Percentiles rank a stretch among this genome's conserved stretches.
Conservation (phyloP, 1,139 yeast genomes). For the Nematodospora anomalae region DNA sequence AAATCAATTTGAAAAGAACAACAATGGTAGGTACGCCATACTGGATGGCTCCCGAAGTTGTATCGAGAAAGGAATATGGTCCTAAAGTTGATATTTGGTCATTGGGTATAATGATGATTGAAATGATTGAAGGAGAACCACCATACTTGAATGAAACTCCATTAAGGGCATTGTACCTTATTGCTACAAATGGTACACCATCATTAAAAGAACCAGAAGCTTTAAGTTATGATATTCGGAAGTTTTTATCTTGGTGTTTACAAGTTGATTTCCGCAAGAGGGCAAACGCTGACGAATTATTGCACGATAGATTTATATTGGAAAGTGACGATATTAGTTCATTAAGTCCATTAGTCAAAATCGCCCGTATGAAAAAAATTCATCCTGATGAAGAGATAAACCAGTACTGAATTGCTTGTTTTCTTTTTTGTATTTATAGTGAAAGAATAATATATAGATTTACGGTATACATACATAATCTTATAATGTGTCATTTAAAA, state of each 20-base stretch:
- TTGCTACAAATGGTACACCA: slow-evolving; percentile 96
- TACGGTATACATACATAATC: too few relatives aligned
- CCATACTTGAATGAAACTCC: slow-evolving; percentile 97
- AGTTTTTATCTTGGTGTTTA: slow-evolving; percentile 75
- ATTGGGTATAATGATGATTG: slow-evolving; percentile 94
- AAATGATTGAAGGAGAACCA: slow-evolving; percentile 99
- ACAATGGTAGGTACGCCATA: slow-evolving; percentile 99
- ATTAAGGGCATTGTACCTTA: slow-evolving; percentile 82
- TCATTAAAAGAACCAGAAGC: slow-evolving; percentile 85
- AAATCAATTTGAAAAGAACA: slow-evolving; percentile 79
- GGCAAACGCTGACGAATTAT: slow-evolving; percentile 75
- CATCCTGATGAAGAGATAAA: slow-evolving; percentile 19
- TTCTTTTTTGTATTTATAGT: too few relatives aligned
- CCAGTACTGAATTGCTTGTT: too few relatives aligned
- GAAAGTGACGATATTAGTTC: slow-evolving; percentile 71
- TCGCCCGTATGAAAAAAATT: slow-evolving; percentile 79
- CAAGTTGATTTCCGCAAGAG: slow-evolving; percentile 84
- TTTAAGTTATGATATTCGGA: slow-evolving; percentile 62
- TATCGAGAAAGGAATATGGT: slow-evolving; percentile 89
- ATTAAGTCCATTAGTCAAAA: slow-evolving; percentile 86
- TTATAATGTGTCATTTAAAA: slow-evolving; percentile 26
- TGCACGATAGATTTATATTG: slow-evolving; percentile 68
- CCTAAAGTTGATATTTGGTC: slow-evolving; percentile 99
- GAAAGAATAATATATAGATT: too few relatives aligned
- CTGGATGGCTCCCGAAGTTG: slow-evolving; percentile 99